Base-by-base conservation (phyloP, 225 moss, liverwort and hornwort species). In the Antitrichia curtipendula region DNA sequence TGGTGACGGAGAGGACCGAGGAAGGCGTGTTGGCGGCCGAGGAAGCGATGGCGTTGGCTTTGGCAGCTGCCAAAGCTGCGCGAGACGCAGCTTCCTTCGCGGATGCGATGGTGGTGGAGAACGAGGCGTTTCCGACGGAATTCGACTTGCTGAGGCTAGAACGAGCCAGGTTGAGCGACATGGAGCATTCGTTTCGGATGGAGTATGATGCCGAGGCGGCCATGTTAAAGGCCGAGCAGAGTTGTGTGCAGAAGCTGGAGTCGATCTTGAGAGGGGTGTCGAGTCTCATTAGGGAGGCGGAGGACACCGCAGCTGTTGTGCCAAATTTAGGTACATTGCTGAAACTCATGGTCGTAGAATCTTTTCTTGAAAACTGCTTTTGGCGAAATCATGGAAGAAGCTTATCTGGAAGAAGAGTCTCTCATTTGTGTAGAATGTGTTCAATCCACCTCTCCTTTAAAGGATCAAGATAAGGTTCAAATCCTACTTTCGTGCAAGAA, bases 121-220 rank as follows among this genome's bases (percentile, higher is more conserved):
- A 91, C 52, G 90, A 92, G 82, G 90, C 90, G 36, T 96, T 95
- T 72, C 95, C 97, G 28, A 90, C 96, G 14, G 96, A 98, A 82
- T 93, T 95, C 27, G 95, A 97, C 78, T 89, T 96, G 93, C 88
- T 97, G 82, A 91, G 95, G 62, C 69, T 98, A 84, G 98, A 98
- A 72, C 93, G 97, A 66, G 98, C 98, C 28, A 92, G 98, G 85
- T 80, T 97, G 86, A 97, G 90, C 60, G 98, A 97, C 74, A 93
- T 97, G 96, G 97, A 96, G 68, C 90, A 91, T 68, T 90, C 89
- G 57, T 90, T 90, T 62, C 90, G 89, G 50, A 77, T 89, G 89
- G 93, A 94, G 41, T 91, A 87, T 59, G 89, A 92, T 18, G 68
- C 68, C 18, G 89, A 92, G 79, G 78, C 90, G 34, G 88, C 88